These are phyloP conservation scores for Trichoderma sp. DNA, from an alignment of 2,329 filamentous ascomycete species.

Conservation along the genomic window DNA sequence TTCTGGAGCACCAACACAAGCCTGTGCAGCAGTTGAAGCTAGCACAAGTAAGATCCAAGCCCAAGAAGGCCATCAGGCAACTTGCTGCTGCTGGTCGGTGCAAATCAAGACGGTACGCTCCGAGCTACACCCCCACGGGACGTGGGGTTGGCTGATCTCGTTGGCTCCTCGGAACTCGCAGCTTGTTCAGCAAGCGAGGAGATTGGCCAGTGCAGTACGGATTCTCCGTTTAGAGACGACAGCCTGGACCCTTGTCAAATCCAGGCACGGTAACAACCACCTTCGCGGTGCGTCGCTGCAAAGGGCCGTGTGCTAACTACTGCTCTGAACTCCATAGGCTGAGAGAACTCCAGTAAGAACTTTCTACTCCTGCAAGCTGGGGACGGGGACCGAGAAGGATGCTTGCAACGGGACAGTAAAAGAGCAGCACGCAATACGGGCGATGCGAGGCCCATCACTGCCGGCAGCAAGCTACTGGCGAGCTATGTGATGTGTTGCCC, in stretches of 20 bases:
- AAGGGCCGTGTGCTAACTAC: background rate
- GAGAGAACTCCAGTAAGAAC: background rate
- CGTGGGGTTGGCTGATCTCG: slow-evolving; percentile 18
- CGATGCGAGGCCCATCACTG: background rate
- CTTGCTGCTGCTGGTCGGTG: background rate
- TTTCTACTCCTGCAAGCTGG: background rate
- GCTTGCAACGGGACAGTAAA: background rate
- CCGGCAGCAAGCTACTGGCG: background rate
- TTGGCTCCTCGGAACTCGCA: slow-evolving; percentile 21
- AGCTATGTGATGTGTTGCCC: background rate
- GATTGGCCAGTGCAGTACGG: slow-evolving; percentile 20
- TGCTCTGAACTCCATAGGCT: background rate
- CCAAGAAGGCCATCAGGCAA: slow-evolving; percentile 8
- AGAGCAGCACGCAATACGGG: background rate
- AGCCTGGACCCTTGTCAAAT: slow-evolving; percentile 14
- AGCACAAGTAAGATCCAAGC: slow-evolving; percentile 11
- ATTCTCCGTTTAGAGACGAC: slow-evolving; percentile 17
- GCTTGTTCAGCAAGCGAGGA: background rate
- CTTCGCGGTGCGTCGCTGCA: background rate
- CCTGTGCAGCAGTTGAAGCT: background rate
- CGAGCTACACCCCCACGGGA: slow-evolving; percentile 18
- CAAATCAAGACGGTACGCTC: slow-evolving; percentile 16
- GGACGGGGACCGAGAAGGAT: background rate
- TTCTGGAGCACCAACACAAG: background rate
- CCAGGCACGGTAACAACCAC: slow-evolving; percentile 10